Percentiles rank a stretch among this genome's conserved stretches.
phyloP scores from a whole-genome alignment of 805 yeast genomes.

The Candida sakaeoensis region DNA sequence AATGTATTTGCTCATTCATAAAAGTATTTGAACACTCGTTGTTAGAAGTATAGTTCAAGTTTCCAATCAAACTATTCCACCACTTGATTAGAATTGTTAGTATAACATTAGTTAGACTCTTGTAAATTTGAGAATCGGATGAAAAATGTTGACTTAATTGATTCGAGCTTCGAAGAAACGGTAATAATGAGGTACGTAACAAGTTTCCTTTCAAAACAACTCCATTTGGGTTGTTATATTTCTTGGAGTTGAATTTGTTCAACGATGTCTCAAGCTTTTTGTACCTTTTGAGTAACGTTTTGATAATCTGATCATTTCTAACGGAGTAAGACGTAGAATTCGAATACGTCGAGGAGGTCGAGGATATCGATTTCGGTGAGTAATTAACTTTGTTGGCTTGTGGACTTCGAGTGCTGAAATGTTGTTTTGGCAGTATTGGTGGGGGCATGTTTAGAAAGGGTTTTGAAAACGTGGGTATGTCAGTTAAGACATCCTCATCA shows the following conservation, averaged over 20 bases:
- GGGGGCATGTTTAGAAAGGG: background rate
- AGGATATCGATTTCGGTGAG: constrained; percentile 3
- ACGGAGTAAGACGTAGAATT: background rate
- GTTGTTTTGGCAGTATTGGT: constrained; percentile 5
- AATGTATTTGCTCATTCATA: background rate
- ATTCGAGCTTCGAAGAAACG: constrained; percentile 33
- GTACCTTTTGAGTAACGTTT: constrained; percentile 25
- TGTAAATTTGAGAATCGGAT: constrained; percentile 21
- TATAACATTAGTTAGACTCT: constrained; percentile 30
- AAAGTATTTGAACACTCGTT: background rate
- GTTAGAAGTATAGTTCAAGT: constrained; percentile 7
- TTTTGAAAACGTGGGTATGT: background rate
- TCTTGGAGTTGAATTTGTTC: constrained; percentile 39
- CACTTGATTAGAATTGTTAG: constrained; percentile 40
- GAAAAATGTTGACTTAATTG: constrained; percentile 20
- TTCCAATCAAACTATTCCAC: constrained; percentile 46
- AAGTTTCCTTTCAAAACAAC: constrained; percentile 27
- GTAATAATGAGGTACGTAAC: constrained; percentile 44
- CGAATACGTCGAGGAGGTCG: constrained; percentile 1
- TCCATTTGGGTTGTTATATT: constrained; percentile 22
- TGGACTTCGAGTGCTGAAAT: background rate
- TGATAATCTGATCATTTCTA: constrained; percentile 14
- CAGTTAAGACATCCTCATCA: background rate
- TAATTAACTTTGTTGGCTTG: background rate
- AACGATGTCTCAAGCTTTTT: constrained; percentile 43